Conservation (phyloP, 495 filamentous ascomycete genomes). For the Lindgomyces ingoldianus region DNA sequence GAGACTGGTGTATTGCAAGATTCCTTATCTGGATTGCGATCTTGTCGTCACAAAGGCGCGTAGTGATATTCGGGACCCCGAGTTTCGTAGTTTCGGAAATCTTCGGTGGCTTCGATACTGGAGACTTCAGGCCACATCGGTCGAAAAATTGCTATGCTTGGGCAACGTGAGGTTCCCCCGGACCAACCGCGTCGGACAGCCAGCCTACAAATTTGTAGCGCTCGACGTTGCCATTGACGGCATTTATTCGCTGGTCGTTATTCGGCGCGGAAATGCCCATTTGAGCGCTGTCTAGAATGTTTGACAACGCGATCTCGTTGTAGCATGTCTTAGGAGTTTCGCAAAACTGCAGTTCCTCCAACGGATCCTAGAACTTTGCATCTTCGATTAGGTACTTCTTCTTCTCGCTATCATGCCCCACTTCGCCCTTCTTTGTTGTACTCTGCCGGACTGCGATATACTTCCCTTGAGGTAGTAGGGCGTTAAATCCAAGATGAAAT, state of each 20-base stretch:
- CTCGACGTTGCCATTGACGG: neutral
- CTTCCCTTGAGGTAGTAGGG: neutral
- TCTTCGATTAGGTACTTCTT: neutral
- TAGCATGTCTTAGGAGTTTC: neutral
- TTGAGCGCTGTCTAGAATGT: neutral
- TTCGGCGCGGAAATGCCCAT: neutral
- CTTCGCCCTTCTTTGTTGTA: neutral
- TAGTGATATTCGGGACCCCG: neutral
- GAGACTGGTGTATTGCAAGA: neutral
- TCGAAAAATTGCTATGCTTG: neutral
- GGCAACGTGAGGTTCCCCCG: neutral
- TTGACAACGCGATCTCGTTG: neutral
- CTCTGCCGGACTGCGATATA: neutral
- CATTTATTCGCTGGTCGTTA: neutral
- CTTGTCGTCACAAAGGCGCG: neutral
- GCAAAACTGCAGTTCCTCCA: neutral
- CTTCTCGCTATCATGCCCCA: neutral
- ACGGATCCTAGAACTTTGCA: neutral
- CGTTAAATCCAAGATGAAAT: neutral
- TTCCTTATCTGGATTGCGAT: neutral
- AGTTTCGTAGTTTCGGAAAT: neutral
- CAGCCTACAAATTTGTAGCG: neutral
- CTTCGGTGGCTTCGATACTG: neutral
- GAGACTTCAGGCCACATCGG: neutral
- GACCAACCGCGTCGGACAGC: neutral